Evolutionary conservation across 768 basidiomycete genomes (phyloP), one percentile per base, ranked within the genome.

Genomic region (Boletus vermiculosoides): DNA sequence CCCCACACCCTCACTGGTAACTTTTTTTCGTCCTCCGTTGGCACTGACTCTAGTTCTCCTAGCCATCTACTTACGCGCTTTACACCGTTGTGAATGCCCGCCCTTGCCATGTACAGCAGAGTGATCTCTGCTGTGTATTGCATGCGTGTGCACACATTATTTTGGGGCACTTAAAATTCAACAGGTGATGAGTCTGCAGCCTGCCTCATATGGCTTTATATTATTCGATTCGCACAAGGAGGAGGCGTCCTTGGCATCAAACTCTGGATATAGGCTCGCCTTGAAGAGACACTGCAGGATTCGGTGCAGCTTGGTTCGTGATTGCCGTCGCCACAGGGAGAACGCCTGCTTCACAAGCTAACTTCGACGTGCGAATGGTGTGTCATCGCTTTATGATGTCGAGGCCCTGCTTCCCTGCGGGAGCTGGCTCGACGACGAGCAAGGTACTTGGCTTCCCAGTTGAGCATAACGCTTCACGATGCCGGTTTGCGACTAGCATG

Each of bases 41-140:
- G 3, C 13, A 15, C 18, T 50, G 13, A 50, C 25, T 7, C 23
- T 18, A 18, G 22, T 18, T 36, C 16, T 11, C 25, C 18, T 39
- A 28, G 18, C 25, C 7, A 7, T 25, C n/a, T 13, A 11, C 18
- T 18, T 11, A 7, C 6, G 13, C 28, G 4, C 51, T 78, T 68
- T 47, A 39, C 49, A 42, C 49, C 8, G 44, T 41, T n/a, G 50
- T 56, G 56, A 54, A 66, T 67, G 63, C 55, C 44, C 55, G 60
- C 65, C 60, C 67, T 62, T 71, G 69, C 57, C 4, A 55, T 69
- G 60, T 58, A 57, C 61, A 56, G 44, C 58, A 55, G 63, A 65
- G 63, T 65, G 20, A 51, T 44, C 60, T 67, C 58, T 56, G 44
- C 60, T 61, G 66, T 68, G 66, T 33, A 63, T 58, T 50, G 59